Conservation (phyloP, 2,329 filamentous ascomycete species). For the Fusarium sp. region DNA sequence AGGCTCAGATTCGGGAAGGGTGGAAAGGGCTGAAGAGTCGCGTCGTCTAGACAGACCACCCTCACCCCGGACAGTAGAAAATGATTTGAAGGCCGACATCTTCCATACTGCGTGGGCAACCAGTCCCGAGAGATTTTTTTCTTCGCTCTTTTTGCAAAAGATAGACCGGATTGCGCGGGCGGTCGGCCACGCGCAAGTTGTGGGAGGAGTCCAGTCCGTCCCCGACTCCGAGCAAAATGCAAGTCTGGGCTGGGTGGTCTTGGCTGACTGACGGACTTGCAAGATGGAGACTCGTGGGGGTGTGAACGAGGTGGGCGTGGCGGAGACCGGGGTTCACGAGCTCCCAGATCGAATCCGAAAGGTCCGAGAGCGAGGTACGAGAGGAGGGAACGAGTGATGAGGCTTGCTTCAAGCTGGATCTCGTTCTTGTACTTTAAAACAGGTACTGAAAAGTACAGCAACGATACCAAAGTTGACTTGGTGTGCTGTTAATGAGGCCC, state of each 20-base stretch:
- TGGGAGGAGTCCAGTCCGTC: slow-evolving; percentile 37
- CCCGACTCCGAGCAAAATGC: slow-evolving; percentile 39
- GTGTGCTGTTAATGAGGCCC: slow-evolving; percentile 27
- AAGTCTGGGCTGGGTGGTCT: slow-evolving; percentile 25
- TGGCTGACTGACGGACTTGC: slow-evolving; percentile 27
- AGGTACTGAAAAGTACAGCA: not conserved
- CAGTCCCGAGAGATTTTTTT: slow-evolving; percentile 29
- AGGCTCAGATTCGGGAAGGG: slow-evolving; percentile 38
- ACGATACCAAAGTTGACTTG: slow-evolving; percentile 12
- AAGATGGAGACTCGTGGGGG: slow-evolving; percentile 30
- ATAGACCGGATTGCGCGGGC: slow-evolving; percentile 37
- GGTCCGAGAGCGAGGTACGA: slow-evolving; percentile 34
- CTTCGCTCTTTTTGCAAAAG: slow-evolving; percentile 17
- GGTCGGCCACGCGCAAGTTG: slow-evolving; percentile 43
- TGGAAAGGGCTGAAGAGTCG: slow-evolving; percentile 43
- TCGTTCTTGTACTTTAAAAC: not conserved
- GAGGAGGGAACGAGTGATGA: slow-evolving; percentile 19
- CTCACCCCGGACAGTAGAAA: slow-evolving; percentile 44
- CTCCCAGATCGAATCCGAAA: slow-evolving; percentile 30
- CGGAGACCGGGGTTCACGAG: slow-evolving; percentile 30
- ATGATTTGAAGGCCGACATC: slow-evolving; percentile 49
- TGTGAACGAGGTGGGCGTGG: slow-evolving; percentile 34
- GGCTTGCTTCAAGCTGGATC: slow-evolving; percentile 23
- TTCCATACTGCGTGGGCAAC: slow-evolving; percentile 51
- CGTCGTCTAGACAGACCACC: slow-evolving; percentile 43